phyloP scores from a whole-genome alignment of 2,329 filamentous ascomycete species.

The Aspergillus melleus region DNA sequence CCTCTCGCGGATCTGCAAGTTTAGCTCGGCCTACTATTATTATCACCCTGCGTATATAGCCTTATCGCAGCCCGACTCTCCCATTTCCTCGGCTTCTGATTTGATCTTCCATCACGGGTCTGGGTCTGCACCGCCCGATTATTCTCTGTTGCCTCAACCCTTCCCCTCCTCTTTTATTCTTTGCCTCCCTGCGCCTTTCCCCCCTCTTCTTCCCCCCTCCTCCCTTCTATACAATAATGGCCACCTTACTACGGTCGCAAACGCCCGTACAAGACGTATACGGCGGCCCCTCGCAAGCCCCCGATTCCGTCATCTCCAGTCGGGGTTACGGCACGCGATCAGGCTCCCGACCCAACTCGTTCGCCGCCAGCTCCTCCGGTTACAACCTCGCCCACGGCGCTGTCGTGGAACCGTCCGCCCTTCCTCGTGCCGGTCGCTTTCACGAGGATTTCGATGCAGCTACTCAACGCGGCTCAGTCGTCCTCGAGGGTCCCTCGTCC shows the following conservation, averaged over 20 bases:
- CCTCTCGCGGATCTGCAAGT: background rate
- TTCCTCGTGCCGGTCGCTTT: constrained; percentile 39
- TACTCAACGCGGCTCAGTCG: constrained; percentile 37
- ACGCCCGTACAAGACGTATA: constrained; percentile 43
- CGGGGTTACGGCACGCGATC: constrained; percentile 34
- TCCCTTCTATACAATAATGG: constrained; percentile 30
- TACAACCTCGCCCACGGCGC: constrained; percentile 38
- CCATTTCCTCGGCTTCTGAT: constrained; percentile 1
- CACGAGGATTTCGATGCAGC: constrained; percentile 40
- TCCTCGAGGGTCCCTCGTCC: constrained; percentile 29
- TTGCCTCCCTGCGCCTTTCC: background rate
- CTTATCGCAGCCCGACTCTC: constrained; percentile 7
- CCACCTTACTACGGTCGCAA: constrained; percentile 39
- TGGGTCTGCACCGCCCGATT: constrained; percentile 19
- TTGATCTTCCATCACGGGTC: constrained; percentile 16
- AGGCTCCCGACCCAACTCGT: constrained; percentile 44
- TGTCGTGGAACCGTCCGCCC: constrained; percentile 30
- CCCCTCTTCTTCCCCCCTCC: constrained; percentile 18
- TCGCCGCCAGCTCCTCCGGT: constrained; percentile 36
- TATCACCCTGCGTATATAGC: constrained; percentile 8
- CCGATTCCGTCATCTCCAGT: constrained; percentile 30
- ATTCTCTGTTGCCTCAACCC: constrained; percentile 2
- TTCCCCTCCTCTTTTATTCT: constrained; percentile 4
- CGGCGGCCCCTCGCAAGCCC: constrained; percentile 29
- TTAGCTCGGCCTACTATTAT: constrained; percentile 3